These are phyloP conservation scores for Neurospora sp. DNA, from an alignment of 495 filamentous ascomycete species.

Conservation along the genomic window DNA sequence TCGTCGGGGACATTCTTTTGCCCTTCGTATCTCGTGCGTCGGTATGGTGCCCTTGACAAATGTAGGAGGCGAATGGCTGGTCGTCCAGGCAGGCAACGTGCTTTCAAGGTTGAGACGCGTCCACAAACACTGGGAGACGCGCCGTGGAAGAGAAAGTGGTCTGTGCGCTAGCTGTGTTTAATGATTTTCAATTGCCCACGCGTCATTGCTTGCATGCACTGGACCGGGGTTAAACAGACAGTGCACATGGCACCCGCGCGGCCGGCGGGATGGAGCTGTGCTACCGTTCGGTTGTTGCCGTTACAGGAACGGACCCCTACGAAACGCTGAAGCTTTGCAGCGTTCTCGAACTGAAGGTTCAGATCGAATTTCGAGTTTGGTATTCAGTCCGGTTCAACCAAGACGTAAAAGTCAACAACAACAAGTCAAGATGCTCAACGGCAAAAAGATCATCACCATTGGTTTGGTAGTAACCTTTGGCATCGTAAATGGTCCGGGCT, in stretches of 20 bases:
- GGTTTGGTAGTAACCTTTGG: constrained; percentile 14
- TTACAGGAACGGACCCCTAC: neutral
- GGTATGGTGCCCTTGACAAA: neutral
- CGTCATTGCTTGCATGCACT: neutral
- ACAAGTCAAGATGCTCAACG: constrained; percentile 9
- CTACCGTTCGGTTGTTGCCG: neutral
- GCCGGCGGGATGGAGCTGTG: neutral
- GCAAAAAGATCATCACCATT: constrained; percentile 13
- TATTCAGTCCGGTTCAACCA: neutral
- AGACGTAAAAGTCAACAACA: neutral
- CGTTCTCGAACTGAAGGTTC: neutral
- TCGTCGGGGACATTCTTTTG: constrained; percentile 14
- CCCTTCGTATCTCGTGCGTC: constrained; percentile 2
- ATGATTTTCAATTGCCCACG: neutral
- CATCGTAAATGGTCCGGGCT: constrained; percentile 17
- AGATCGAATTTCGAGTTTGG: neutral
- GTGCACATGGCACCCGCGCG: neutral
- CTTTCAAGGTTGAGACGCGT: neutral
- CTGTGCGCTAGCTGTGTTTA: neutral
- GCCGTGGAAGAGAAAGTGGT: neutral
- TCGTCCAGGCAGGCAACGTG: neutral
- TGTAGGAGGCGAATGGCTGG: neutral
- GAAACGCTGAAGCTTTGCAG: neutral
- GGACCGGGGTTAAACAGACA: neutral
- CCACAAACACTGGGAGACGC: neutral